A percentile compares a stretch with the other conserved stretches of the same genome.
phyloP scores from a whole-genome alignment of 2,329 filamentous ascomycete genomes.

The Dactylellina drechsleri region DNA sequence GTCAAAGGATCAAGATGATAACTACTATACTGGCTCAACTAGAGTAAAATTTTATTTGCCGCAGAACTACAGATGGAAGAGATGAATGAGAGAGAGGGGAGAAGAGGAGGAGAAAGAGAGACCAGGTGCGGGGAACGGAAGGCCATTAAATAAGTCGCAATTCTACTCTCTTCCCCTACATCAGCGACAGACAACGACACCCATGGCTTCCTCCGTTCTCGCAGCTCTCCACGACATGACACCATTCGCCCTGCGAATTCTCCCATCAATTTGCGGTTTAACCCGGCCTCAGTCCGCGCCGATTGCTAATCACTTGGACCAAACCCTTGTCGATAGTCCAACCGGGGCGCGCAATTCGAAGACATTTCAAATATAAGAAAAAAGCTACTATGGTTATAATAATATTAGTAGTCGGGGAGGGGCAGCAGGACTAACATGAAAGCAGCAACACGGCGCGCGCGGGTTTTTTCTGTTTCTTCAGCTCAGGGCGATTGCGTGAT shows the following conservation, averaged over 20 bases:
- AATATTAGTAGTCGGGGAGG: conserved; percentile 27
- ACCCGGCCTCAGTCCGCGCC: conserved; percentile 8
- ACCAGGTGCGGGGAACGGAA: conserved; percentile 9
- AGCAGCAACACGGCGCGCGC: conserved; percentile 17
- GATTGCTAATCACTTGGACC: conserved; percentile 38
- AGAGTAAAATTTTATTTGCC: too few relatives aligned
- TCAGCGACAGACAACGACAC: too few relatives aligned
- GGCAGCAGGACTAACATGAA: conserved; percentile 24
- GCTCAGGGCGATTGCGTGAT: conserved; percentile 42
- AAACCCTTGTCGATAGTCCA: not conserved
- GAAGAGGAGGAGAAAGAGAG: conserved; percentile 43
- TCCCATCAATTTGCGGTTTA: conserved; percentile 34
- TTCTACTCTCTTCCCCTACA: conserved; percentile 4
- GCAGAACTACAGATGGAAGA: not conserved
- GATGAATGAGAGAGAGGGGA: conserved; percentile 25
- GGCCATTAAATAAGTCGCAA: conserved; percentile 6
- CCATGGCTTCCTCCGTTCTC: conserved; percentile 29
- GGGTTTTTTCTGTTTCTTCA: conserved; percentile 14
- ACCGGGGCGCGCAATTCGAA: not conserved
- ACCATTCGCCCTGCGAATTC: conserved; percentile 37
- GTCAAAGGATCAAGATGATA: too few relatives aligned
- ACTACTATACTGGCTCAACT: too few relatives aligned
- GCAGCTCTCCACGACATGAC: conserved; percentile 31
- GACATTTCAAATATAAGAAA: too few relatives aligned
- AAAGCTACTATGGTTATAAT: not conserved